Conservation (phyloP, 768 basidiomycete genomes). For the Boletus fagicola region DNA sequence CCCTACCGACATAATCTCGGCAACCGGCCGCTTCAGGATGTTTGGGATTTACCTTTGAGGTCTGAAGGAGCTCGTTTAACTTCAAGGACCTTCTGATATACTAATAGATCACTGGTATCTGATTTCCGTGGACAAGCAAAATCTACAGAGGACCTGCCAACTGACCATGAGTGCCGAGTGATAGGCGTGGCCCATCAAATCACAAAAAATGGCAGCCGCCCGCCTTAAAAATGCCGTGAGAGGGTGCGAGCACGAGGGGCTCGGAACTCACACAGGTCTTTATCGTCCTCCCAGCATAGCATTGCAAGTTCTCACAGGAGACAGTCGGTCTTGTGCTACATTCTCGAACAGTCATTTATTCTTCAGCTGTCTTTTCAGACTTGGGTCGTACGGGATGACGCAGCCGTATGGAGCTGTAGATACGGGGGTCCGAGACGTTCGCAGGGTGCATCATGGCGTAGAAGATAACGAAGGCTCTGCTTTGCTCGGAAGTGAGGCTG, state of each 20-base stretch:
- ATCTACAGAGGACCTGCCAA: too few relatives aligned
- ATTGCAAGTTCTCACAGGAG: neutral
- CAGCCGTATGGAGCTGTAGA: constrained; percentile 63
- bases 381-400: constrained; percentile 56
- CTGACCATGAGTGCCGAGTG: too few relatives aligned
- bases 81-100: too few relatives aligned
- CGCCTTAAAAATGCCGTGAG: neutral
- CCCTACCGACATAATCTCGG: too few relatives aligned
- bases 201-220: neutral
- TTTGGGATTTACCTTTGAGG: too few relatives aligned
- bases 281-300: neutral
- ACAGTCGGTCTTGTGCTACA: neutral
- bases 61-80: too few relatives aligned
- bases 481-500: constrained; percentile 47
- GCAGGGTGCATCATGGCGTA: constrained; percentile 1
- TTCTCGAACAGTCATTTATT: neutral
- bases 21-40: too few relatives aligned
- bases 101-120: too few relatives aligned
- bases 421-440: constrained; percentile 31
- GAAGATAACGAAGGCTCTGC: constrained; percentile 54
- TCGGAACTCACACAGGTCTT: neutral
- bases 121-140: too few relatives aligned
- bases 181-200: neutral
- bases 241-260: neutral
- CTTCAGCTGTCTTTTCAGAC: neutral